Evolutionary conservation across 116 monocot genomes (phyloP).

Genomic region (Thalassia testudinum): DNA sequence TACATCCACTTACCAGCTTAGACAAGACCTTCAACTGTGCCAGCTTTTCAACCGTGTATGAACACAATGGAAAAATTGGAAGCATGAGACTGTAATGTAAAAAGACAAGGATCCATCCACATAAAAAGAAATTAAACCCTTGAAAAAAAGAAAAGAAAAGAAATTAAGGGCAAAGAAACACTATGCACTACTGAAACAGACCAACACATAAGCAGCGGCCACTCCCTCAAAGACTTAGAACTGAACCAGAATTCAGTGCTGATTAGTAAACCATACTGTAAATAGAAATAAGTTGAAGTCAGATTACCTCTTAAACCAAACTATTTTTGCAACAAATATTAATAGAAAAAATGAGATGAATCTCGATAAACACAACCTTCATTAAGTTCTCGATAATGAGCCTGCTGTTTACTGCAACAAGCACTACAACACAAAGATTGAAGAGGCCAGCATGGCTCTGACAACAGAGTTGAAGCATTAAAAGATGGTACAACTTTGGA

Average conservation of each 20-base stretch:
- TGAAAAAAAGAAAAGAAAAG: not conserved
- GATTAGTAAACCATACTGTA: slow-evolving; percentile 95
- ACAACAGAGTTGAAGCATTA: no score
- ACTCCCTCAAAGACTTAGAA: slow-evolving; percentile 71
- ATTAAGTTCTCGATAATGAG: slow-evolving; percentile 98
- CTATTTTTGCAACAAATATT: not conserved
- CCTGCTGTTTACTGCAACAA: slow-evolving; percentile 92
- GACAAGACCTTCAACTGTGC: slow-evolving; percentile 39
- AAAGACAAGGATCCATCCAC: not conserved
- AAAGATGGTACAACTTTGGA: no score
- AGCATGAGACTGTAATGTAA: slow-evolving; percentile 52
- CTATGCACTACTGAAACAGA: no score
- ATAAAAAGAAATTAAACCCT: not conserved
- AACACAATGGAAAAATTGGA: slow-evolving; percentile 56
- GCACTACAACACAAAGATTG: slow-evolving; percentile 97
- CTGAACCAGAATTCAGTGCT: slow-evolving; percentile 96
- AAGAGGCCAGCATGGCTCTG: slow-evolving; percentile 98
- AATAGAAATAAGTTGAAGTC: slow-evolving; percentile 7
- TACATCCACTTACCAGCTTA: slow-evolving; percentile 45
- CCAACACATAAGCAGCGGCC: slow-evolving; percentile 99
- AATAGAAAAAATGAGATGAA: not conserved
- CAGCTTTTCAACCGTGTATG: slow-evolving; percentile 76
- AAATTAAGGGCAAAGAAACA: no score
- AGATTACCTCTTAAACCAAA: not conserved
- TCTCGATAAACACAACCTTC: slow-evolving; percentile 46